Percentiles rank a stretch among this genome's conserved stretches.
Evolutionary conservation across 2,329 filamentous ascomycete genomes (phyloP).

Genomic region (Blumeria graminis): DNA sequence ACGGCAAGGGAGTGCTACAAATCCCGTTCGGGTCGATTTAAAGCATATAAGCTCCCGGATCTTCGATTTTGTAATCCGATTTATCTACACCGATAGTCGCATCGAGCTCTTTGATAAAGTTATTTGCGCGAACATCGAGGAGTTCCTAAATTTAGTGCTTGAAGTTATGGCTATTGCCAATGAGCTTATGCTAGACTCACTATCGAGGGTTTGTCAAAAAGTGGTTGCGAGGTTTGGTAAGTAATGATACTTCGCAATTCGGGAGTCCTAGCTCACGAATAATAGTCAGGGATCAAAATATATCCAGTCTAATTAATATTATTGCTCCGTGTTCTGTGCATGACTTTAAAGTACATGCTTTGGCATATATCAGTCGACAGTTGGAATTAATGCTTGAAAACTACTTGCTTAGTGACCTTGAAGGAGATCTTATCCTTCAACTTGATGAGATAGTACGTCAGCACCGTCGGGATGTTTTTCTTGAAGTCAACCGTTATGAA

Average conservation of each 20-base stretch:
- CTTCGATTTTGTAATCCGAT: conserved; percentile 56
- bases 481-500: too few species aligned
- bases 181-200: conserved; percentile 79
- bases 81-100: conserved; percentile 66
- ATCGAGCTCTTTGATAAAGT: conserved; percentile 61
- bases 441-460: conserved; percentile 58
- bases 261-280: conserved; percentile 6
- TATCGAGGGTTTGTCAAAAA: conserved; percentile 75
- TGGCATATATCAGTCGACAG: conserved; percentile 82
- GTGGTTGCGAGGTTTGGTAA: conserved; percentile 54
- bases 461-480: conserved; percentile 32
- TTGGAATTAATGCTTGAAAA: conserved; percentile 85
- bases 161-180: conserved; percentile 80
- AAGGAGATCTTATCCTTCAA: conserved; percentile 58
- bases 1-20: conserved; percentile 22
- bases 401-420: conserved; percentile 61
- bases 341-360: conserved; percentile 65
- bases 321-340: conserved; percentile 64
- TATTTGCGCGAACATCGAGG: conserved; percentile 45
- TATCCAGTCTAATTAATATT: conserved; percentile 63
- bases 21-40: conserved; percentile 48
- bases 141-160: conserved; percentile 71
- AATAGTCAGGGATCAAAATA: conserved; percentile 56
- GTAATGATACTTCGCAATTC: conserved; percentile 9
- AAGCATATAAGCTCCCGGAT: conserved; percentile 50